Evolutionary conservation across 163 green algal species (phyloP), one percentile per base, ranked within the genome.

Genomic region (Chlamydomonas reinhardtii): DNA sequence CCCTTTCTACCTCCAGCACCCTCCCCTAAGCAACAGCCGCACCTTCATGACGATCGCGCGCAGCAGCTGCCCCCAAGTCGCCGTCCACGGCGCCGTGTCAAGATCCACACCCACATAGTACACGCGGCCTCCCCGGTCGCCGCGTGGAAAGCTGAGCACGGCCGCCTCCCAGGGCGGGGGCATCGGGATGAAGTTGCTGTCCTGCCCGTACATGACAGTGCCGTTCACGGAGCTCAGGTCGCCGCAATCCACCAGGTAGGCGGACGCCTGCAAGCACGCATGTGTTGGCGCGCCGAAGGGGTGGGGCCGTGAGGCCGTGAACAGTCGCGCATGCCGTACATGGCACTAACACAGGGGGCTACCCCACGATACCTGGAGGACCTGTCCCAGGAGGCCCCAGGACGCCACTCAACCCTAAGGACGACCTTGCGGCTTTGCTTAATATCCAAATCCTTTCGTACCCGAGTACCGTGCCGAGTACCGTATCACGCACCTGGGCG

Each of bases 81-180:
- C 66, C 65, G 52, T 52, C 43, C 66, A 65, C n/a, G 66, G 77
- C 17, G 43, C 48, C 43, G 35, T 61, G 77, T 85, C 77, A 25
- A 69, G 76, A 12, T 85, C 77, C 48, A 85, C 32, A 12, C 77
- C 77, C 48, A 85, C 20, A 68, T 85, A 76, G 48, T 71, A 70
- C 31, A 71, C 64, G 19, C 65, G 77, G 3, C 65, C 77, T 4
- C 24, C 59, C 22, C 6, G 59, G 59, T n/a, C 4, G 29, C 77
- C 77, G 27, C 65, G 77, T 5, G 43, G 66, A 29, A 68, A 54
- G 16, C 39, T 75, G 25, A 75, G 73, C 29, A 84, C 76, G 5
- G 43, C 48, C 6, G 48, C 48, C 48, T 56, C 48, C 39, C 39
- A 48, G 39, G 39, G 48, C 32, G 20, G 74, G 34, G 35, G 19